phyloP scores from a whole-genome alignment of 768 basidiomycete genomes.

The Piloderma croceum region DNA sequence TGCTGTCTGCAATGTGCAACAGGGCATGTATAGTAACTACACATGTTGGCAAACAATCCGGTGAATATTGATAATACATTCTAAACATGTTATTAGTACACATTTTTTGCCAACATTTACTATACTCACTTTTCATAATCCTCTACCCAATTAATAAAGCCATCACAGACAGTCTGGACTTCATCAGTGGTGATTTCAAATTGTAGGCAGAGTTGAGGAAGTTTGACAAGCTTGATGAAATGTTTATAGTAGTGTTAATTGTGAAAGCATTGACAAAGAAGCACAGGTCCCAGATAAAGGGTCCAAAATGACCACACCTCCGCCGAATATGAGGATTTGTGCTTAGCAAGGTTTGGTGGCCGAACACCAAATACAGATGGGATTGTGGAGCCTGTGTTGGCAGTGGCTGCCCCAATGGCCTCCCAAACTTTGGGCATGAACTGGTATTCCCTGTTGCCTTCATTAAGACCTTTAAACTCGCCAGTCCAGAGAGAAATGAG shows the following conservation, averaged over 20 bases:
- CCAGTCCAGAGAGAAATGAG: slow-evolving; percentile 37
- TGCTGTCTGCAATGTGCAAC: slow-evolving; percentile 27
- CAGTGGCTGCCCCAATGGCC: slow-evolving; percentile 31
- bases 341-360: slow-evolving; percentile 24
- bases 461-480: slow-evolving; percentile 34
- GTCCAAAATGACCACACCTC: slow-evolving; percentile 39
- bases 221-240: slow-evolving; percentile 4
- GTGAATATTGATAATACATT: slow-evolving; percentile 28
- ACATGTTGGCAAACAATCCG: slow-evolving; percentile 23
- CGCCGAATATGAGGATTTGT: slow-evolving; percentile 37
- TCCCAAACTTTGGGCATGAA: slow-evolving; percentile 32
- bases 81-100: slow-evolving; percentile 10
- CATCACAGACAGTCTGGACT: slow-evolving; percentile 12
- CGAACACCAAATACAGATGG: slow-evolving; percentile 27
- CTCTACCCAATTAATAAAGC: slow-evolving; percentile 15
- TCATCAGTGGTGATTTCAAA: neutral
- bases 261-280: slow-evolving; percentile 30
- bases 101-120: neutral
- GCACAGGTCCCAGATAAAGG: slow-evolving; percentile 28
- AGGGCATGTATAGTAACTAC: slow-evolving; percentile 29
- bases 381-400: slow-evolving; percentile 26
- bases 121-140: slow-evolving; percentile 32
- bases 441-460: slow-evolving; percentile 23
- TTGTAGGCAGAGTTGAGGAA: slow-evolving; percentile 14
- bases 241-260: slow-evolving; percentile 20